These are phyloP conservation scores for Dendryphion nanum DNA, from an alignment of 2,329 filamentous ascomycete species.

Conservation along the genomic window DNA sequence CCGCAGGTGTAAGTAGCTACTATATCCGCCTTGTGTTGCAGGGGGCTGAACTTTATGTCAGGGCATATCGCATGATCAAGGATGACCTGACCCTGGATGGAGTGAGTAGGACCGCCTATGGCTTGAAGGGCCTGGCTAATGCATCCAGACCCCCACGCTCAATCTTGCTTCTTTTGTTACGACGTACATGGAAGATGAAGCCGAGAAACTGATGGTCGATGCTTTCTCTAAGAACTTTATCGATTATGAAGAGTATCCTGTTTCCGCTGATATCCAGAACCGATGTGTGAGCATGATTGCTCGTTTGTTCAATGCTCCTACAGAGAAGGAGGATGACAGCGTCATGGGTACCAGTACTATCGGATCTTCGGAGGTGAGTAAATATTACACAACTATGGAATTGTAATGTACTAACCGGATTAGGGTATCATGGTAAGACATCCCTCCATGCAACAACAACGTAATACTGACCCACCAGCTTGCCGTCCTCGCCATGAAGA, in stretches of 20 bases:
- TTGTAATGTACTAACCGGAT: slow-evolving; percentile 8
- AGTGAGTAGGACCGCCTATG: slow-evolving; percentile 48
- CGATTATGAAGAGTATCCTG: slow-evolving; percentile 51
- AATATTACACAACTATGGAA: slow-evolving; percentile 42
- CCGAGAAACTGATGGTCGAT: slow-evolving; percentile 92
- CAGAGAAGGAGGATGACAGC: slow-evolving; percentile 53
- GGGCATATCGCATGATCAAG: slow-evolving; percentile 87
- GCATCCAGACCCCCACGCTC: slow-evolving; percentile 26
- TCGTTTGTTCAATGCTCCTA: slow-evolving; percentile 76
- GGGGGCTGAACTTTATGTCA: slow-evolving; percentile 5
- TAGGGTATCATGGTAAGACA: slow-evolving; percentile 5
- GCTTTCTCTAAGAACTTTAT: slow-evolving; percentile 90
- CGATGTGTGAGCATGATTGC: slow-evolving; percentile 66
- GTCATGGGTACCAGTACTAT: slow-evolving; percentile 86
- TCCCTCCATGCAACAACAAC: too few species aligned
- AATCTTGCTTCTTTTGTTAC: slow-evolving; percentile 92
- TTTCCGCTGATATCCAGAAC: slow-evolving; percentile 66
- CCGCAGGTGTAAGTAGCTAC: slow-evolving; percentile 58
- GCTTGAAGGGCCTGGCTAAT: slow-evolving; percentile 3
- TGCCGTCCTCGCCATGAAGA: slow-evolving; percentile 87
- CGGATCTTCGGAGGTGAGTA: slow-evolving; percentile 82
- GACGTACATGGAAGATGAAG: slow-evolving; percentile 97
- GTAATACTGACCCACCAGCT: too few species aligned
- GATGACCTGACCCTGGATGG: slow-evolving; percentile 90
- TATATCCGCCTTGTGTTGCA: background rate